Percentiles rank a stretch among this genome's conserved stretches.
These are phyloP conservation scores for Trifolium repens DNA, from an alignment of 306 rosid genomes.

Conservation along the genomic window DNA sequence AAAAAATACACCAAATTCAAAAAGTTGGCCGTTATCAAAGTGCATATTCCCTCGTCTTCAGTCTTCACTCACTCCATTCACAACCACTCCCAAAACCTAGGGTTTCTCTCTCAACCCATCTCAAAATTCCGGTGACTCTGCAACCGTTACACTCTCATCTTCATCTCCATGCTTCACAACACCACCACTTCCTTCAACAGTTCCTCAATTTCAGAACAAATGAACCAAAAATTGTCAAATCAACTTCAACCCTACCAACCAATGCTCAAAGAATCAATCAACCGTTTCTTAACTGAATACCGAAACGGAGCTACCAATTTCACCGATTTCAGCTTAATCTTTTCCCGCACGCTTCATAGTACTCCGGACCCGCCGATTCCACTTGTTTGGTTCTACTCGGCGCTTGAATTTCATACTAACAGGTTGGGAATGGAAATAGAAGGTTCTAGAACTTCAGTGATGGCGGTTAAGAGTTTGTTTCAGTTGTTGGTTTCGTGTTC, in stretches of 20 bases:
- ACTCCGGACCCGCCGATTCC: slow-evolving; percentile 59
- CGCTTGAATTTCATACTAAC: slow-evolving; percentile 52
- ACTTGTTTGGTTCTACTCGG: slow-evolving; percentile 69
- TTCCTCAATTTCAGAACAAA: slow-evolving; percentile 3
- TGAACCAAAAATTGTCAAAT: slow-evolving; percentile 39
- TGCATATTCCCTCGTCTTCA: slow-evolving; percentile 41
- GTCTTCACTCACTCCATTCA: neutral
- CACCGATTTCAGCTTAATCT: slow-evolving; percentile 55
- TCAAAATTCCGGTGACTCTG: neutral
- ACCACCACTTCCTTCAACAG: neutral
- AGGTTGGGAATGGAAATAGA: slow-evolving; percentile 37
- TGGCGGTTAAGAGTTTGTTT: slow-evolving; percentile 53
- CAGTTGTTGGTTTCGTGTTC: slow-evolving; percentile 61
- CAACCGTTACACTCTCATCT: neutral
- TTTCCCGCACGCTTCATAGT: slow-evolving; percentile 54
- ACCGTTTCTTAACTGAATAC: slow-evolving; percentile 58
- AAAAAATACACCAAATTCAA: slow-evolving; percentile 22
- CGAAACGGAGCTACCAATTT: slow-evolving; percentile 62
- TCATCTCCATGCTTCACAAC: neutral
- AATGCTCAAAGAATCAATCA: slow-evolving; percentile 66
- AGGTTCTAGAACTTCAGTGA: slow-evolving; percentile 23
- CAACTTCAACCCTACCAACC: slow-evolving; percentile 36
- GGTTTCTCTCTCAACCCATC: slow-evolving; percentile 25
- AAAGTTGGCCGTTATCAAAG: slow-evolving; percentile 47
- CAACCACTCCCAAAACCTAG: slow-evolving; percentile 25